Percentiles rank a stretch among this genome's conserved stretches.
phyloP scores from a whole-genome alignment of 106 monocot species.

The Gastrodia elata region DNA sequence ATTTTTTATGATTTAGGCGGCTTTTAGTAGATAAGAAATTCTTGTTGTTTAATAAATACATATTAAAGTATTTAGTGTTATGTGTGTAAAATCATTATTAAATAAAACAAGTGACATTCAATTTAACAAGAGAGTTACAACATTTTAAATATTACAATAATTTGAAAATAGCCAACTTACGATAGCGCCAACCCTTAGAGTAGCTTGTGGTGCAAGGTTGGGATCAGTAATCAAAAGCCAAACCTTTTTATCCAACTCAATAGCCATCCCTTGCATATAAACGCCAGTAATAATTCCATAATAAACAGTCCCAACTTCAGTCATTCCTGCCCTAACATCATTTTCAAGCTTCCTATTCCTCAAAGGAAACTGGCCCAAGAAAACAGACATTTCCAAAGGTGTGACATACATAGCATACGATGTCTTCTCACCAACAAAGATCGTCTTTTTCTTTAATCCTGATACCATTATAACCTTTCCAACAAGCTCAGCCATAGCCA shows the following conservation, averaged over 20 bases:
- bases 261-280: slow-evolving; percentile 60
- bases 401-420: slow-evolving; percentile 51
- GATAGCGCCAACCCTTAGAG: slow-evolving; percentile 78
- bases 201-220: slow-evolving; percentile 34
- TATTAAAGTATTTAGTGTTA: too few relatives aligned
- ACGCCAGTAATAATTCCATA: slow-evolving; percentile 67
- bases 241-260: slow-evolving; percentile 77
- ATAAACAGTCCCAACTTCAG: slow-evolving; percentile 22
- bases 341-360: not conserved
- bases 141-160: not conserved
- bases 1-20: too few relatives aligned
- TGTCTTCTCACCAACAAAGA: slow-evolving; percentile 34
- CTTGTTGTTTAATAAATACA: too few relatives aligned
- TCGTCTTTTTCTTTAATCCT: slow-evolving; percentile 57
- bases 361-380: slow-evolving; percentile 6
- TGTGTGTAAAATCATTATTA: too few relatives aligned
- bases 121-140: not conserved
- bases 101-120: not conserved
- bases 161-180: slow-evolving; percentile 33
- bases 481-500: slow-evolving; percentile 40
- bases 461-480: slow-evolving; percentile 44
- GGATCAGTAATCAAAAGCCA: slow-evolving; percentile 55
- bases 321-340: not conserved
- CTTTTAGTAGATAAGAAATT: too few relatives aligned
- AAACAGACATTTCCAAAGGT: slow-evolving; percentile 26